Percentiles rank a stretch among this genome's conserved stretches.
Conservation (phyloP, 2,329 filamentous ascomycete genomes). For the Dothistroma pini region DNA sequence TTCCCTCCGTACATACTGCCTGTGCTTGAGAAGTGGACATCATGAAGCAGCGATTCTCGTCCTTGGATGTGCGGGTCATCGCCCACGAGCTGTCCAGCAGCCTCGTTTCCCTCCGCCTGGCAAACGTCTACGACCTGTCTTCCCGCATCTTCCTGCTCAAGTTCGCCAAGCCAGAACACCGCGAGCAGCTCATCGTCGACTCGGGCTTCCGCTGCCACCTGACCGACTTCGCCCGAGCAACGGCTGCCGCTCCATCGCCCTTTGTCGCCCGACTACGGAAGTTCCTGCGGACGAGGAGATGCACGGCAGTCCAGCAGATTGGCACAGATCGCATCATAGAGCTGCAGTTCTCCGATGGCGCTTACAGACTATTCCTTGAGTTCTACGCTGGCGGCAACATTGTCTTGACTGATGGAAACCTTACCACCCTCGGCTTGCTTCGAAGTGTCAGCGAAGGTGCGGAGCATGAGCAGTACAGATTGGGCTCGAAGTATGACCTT, state of each 20-base stretch:
- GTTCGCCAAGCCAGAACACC: constrained; percentile 83
- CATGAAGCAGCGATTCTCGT: constrained; percentile 79
- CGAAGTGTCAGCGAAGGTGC: constrained; percentile 76
- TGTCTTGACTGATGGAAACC: constrained; percentile 79
- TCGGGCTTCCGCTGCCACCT: constrained; percentile 95
- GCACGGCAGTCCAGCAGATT: constrained; percentile 77
- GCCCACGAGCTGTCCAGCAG: constrained; percentile 81
- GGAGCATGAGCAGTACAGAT: constrained; percentile 75
- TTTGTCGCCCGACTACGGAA: constrained; percentile 87
- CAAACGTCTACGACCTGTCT: constrained; percentile 94
- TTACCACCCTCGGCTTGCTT: constrained; percentile 76
- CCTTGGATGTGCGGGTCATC: constrained; percentile 80
- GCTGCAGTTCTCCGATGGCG: constrained; percentile 86
- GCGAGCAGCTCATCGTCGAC: constrained; percentile 88
- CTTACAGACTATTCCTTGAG: constrained; percentile 83
- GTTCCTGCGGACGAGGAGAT: constrained; percentile 77
- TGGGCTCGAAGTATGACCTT: constrained; percentile 74
- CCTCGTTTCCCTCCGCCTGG: constrained; percentile 73
- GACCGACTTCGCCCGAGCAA: constrained; percentile 83
- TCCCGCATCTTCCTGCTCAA: constrained; percentile 95
- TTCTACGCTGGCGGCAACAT: constrained; percentile 97
- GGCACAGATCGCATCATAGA: constrained; percentile 93
- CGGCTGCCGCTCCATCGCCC: constrained; percentile 74
- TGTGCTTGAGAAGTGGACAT: neutral
- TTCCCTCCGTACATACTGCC: neutral